These are phyloP conservation scores for Carnegiea gigantea DNA, from an alignment of 179 eudicot genomes.

Conservation along the genomic window DNA sequence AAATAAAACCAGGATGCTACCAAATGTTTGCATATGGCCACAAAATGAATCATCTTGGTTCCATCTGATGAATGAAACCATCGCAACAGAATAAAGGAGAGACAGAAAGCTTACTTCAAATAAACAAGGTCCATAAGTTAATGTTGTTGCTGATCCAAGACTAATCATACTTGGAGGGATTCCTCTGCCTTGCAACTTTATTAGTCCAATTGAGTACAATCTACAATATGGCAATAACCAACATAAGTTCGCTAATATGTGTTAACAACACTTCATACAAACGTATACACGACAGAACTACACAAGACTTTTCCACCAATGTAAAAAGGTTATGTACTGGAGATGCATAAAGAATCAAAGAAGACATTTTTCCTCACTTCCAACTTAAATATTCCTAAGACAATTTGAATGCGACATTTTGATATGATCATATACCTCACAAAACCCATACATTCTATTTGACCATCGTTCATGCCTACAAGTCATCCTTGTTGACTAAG, in stretches of 20 bases:
- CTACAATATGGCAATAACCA: slow-evolving; percentile 25
- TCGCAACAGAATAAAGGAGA: not conserved
- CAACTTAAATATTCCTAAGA: not conserved
- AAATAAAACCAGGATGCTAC: too few relatives aligned
- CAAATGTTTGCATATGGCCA: too few relatives aligned
- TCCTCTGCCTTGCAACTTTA: slow-evolving; percentile 44
- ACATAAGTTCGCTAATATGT: not conserved
- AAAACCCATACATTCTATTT: too few relatives aligned
- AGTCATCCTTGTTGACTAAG: not conserved
- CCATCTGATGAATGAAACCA: not conserved
- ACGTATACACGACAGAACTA: not conserved
- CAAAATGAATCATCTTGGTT: not conserved
- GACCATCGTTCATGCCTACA: not conserved
- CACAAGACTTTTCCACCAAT: not conserved
- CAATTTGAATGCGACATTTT: too few relatives aligned
- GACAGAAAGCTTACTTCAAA: slow-evolving; percentile 48
- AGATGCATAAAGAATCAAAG: not conserved
- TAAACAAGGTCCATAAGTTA: slow-evolving; percentile 59
- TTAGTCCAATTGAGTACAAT: slow-evolving; percentile 48
- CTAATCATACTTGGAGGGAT: slow-evolving; percentile 23
- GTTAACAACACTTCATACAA: not conserved
- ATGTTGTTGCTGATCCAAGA: slow-evolving; percentile 47
- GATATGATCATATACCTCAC: too few relatives aligned
- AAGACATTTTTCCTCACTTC: not conserved
- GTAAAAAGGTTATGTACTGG: not conserved